Percentiles rank a stretch among this genome's conserved stretches.
These are phyloP conservation scores for Orbilia ellipsospora DNA, from an alignment of 2,329 filamentous ascomycete species.

Conservation along the genomic window DNA sequence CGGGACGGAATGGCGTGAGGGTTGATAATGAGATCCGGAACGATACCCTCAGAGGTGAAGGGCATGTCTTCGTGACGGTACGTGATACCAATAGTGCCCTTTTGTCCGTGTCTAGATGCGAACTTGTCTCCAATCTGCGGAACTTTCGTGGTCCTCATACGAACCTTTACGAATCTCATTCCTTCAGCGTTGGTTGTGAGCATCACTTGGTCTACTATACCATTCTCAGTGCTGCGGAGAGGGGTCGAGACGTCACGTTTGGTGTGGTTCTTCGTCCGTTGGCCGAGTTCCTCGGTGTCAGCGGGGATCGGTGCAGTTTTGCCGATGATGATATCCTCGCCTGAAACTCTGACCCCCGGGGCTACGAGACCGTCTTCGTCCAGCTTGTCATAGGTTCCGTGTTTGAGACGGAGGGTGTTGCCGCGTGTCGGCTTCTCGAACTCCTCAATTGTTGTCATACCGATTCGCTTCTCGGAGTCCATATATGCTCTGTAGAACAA, in stretches of 20 bases:
- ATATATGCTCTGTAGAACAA: slow-evolving; percentile 98
- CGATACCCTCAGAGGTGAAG: slow-evolving; percentile 89
- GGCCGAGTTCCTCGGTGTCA: slow-evolving; percentile 91
- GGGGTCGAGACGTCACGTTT: slow-evolving; percentile 97
- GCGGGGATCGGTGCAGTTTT: slow-evolving; percentile 96
- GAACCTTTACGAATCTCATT: slow-evolving; percentile 94
- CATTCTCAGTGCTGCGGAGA: slow-evolving; percentile 92
- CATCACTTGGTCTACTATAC: slow-evolving; percentile 93
- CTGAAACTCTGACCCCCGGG: slow-evolving; percentile 91
- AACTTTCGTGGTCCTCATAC: slow-evolving; percentile 95
- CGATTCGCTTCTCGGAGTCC: slow-evolving; percentile 95
- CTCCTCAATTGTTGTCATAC: slow-evolving; percentile 88
- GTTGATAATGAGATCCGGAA: slow-evolving; percentile 90
- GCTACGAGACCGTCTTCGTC: slow-evolving; percentile 96
- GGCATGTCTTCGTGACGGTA: slow-evolving; percentile 99
- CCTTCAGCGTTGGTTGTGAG: slow-evolving; percentile 95
- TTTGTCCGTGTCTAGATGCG: slow-evolving; percentile 97
- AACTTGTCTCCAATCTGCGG: slow-evolving; percentile 99
- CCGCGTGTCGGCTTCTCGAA: slow-evolving; percentile 94
- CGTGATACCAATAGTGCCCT: slow-evolving; percentile 98
- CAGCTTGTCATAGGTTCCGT: slow-evolving; percentile 95
- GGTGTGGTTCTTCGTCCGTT: slow-evolving; percentile 86
- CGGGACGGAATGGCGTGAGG: slow-evolving; percentile 99
- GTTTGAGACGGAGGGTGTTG: slow-evolving; percentile 91
- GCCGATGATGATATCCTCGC: slow-evolving; percentile 98